Evolutionary conservation across 2,329 filamentous ascomycete genomes (phyloP), one percentile per base, ranked within the genome.

Genomic region (Pseudogymnoascus sp.): DNA sequence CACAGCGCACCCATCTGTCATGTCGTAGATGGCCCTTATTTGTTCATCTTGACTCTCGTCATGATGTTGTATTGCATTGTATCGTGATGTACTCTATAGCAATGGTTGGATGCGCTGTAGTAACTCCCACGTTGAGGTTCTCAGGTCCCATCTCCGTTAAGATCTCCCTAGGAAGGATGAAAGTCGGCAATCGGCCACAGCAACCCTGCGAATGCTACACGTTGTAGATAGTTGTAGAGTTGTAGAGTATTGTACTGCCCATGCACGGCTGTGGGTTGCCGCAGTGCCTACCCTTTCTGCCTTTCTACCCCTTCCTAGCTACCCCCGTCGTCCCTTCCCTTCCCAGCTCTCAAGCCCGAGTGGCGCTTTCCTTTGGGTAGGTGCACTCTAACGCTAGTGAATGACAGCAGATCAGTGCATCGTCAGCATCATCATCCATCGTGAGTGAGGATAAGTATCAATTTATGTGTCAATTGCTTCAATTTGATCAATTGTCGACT

Each of bases 371-470:
- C 42, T 25, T 46, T 46, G 23, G 42, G 18, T 46, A 25, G 21
- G 42, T 25, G 21, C 21, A n/a, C 12, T 12, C 21, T 25, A 46
- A 14, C 46, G 8, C 46, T 53, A 53, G 46, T 53, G 46, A 16
- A 16, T 53, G 46, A 53, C 46, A 53, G 46, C 46, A 53, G 46
- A 53, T 53, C 46, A 53, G 8, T 53, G 46, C 46, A 53, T 53
- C 23, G 14, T 3, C 25, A 53, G 25, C 23, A 31, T 28, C 46
- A 49, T 28, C 23, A 49, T 49, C 23, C 43, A 2, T 28, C 14
- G n/a, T 49, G 6, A 49, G 43, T 7, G 23, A 12, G 18, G 18
- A 21, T 37, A 9, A 11, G 16, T 21, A 21, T 11, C 23, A 53
- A 53, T 31, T 6, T 16, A 31, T 16, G 46, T 53, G 46, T 23